A percentile compares a stretch with the other conserved stretches of the same genome.
These are phyloP conservation scores for Blastobotrys chiropterorum DNA, from an alignment of 805 yeast genomes.

Conservation along the genomic window DNA sequence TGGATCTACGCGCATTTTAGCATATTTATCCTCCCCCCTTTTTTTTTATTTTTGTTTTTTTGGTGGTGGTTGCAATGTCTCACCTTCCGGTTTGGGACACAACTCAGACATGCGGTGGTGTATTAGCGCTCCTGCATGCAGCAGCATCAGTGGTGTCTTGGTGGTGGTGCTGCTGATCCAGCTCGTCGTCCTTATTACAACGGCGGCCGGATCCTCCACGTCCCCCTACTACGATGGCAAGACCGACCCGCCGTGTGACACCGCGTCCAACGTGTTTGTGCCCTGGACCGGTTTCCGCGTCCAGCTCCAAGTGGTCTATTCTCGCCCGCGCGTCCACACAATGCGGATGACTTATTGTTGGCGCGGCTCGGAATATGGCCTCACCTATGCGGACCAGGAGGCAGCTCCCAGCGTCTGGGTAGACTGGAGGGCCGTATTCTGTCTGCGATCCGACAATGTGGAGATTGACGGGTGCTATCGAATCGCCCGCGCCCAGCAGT, in stretches of 20 bases:
- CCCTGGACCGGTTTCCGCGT: conserved; percentile 22
- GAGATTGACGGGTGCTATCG: conserved; percentile 40
- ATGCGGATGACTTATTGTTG: conserved; percentile 12
- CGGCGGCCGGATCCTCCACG: neutral
- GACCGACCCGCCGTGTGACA: conserved; percentile 15
- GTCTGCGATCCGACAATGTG: conserved; percentile 5
- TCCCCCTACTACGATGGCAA: conserved; percentile 14
- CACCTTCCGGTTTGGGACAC: too few species aligned
- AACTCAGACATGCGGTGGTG: neutral
- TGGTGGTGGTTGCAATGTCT: too few species aligned
- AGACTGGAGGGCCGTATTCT: conserved; percentile 13
- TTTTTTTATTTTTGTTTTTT: too few species aligned
- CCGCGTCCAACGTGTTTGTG: conserved; percentile 14
- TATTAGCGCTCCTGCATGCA: neutral
- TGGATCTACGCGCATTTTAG: neutral
- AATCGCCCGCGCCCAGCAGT: conserved; percentile 44
- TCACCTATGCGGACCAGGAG: neutral
- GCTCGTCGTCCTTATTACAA: neutral
- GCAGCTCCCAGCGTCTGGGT: neutral
- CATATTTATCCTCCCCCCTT: neutral
- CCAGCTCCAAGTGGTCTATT: conserved; percentile 3
- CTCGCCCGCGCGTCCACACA: neutral
- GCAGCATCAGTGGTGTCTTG: too few species aligned
- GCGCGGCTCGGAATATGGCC: conserved; percentile 12
- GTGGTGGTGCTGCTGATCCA: neutral